These are phyloP conservation scores for Botrytis aclada DNA, from an alignment of 2,329 filamentous ascomycete species.

Conservation along the genomic window DNA sequence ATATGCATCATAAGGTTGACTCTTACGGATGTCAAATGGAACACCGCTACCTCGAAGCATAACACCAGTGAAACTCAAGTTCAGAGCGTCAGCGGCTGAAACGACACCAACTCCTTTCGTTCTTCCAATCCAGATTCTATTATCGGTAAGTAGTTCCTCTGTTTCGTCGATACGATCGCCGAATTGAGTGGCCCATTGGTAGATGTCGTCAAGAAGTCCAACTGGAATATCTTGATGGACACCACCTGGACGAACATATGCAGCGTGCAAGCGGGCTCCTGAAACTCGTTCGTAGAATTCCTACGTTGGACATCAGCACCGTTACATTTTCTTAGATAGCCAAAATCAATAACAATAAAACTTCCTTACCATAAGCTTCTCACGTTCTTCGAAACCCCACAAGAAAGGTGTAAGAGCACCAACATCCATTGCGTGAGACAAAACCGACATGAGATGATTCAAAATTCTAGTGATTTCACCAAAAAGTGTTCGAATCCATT, in stretches of 20 bases:
- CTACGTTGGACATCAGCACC: slow-evolving; percentile 46
- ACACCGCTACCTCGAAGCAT: slow-evolving; percentile 97
- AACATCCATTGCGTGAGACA: slow-evolving; percentile 98
- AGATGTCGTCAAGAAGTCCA: slow-evolving; percentile 95
- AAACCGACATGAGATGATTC: slow-evolving; percentile 97
- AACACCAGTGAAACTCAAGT: slow-evolving; percentile 93
- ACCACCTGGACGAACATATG: slow-evolving; percentile 94
- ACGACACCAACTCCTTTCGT: slow-evolving; percentile 91
- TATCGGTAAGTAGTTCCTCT: slow-evolving; percentile 97
- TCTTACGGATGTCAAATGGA: slow-evolving; percentile 95
- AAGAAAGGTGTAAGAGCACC: slow-evolving; percentile 96
- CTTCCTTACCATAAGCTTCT: slow-evolving; percentile 90
- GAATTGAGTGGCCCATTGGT: slow-evolving; percentile 99
- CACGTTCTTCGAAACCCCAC: slow-evolving; percentile 99
- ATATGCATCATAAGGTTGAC: slow-evolving; percentile 95
- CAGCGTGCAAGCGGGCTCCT: slow-evolving; percentile 92
- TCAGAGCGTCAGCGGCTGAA: slow-evolving; percentile 87
- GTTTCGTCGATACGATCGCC: slow-evolving; percentile 98
- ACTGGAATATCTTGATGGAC: slow-evolving; percentile 93
- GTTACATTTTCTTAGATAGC: slow-evolving; percentile 19
- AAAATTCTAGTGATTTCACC: slow-evolving; percentile 90
- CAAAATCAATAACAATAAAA: slow-evolving; percentile 25
- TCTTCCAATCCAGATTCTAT: slow-evolving; percentile 97
- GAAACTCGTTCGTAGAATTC: slow-evolving; percentile 99
- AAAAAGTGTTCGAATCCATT: slow-evolving; percentile 95